phyloP scores from a whole-genome alignment of 352 stramenopile species.

The Phytophthora palmivora region DNA sequence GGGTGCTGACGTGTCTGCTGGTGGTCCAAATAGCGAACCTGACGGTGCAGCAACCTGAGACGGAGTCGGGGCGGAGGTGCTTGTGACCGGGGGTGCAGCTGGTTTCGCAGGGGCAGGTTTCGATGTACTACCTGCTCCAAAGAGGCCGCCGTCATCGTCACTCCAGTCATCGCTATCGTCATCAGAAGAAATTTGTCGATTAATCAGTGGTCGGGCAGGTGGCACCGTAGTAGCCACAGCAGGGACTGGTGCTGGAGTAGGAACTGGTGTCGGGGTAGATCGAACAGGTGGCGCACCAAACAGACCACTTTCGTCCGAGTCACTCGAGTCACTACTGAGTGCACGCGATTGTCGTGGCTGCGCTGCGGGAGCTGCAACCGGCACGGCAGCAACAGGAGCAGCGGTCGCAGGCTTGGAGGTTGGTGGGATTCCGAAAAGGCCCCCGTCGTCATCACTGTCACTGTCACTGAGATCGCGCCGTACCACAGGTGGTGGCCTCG shows the following conservation, averaged over 20 bases:
- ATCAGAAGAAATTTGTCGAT: constrained; percentile 51
- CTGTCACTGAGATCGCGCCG: too few species aligned
- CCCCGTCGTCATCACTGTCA: too few species aligned
- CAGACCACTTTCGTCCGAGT: neutral
- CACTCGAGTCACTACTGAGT: neutral
- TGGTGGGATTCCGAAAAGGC: too few species aligned
- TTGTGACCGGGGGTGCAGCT: constrained; percentile 15
- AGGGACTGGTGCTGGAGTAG: constrained; percentile 13
- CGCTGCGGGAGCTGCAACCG: neutral
- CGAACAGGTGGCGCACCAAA: neutral
- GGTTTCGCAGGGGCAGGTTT: constrained; percentile 33
- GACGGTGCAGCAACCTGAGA: constrained; percentile 17
- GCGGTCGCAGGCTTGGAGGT: too few species aligned
- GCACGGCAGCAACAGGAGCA: too few species aligned
- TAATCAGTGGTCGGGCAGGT: constrained; percentile 45
- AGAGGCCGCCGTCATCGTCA: constrained; percentile 58
- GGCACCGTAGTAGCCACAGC: constrained; percentile 31
- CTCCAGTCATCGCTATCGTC: constrained; percentile 78
- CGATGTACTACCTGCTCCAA: constrained; percentile 48
- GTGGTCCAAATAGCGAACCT: constrained; percentile 34
- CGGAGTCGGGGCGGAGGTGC: constrained; percentile 7
- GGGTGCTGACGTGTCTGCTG: constrained; percentile 22
- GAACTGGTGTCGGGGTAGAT: neutral
- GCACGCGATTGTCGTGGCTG: neutral
- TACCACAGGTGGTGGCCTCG: neutral